Evolutionary conservation across 495 filamentous ascomycete species (phyloP), one percentile per base, ranked within the genome.

Genomic region (Hypoxylon intermedium): DNA sequence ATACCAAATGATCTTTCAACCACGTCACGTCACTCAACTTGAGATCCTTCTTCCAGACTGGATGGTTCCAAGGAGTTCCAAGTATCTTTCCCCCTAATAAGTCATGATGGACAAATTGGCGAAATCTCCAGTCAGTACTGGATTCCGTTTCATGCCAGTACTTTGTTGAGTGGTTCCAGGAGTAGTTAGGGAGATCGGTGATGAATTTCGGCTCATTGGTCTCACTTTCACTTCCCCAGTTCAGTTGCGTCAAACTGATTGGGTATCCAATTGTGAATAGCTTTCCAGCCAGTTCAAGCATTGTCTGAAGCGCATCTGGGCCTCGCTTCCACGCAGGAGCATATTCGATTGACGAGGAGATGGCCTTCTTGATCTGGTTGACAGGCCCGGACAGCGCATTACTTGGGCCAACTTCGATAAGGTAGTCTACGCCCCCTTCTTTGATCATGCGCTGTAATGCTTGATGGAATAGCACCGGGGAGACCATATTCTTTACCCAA

Each of bases 351-450:
- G 36, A 38, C 15, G 36, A 38, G 9, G 36, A 38, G n/a, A 38
- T 38, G 15, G 36, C 36, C 9, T 38, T 38, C 15, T 38, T 38
- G 9, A 72, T 80, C 18, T 82, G 72, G 20, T 68, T 69, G 21
- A 80, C 68, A 0, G 81, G 77, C 5, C 75, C 74, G 19, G 73
- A 68, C 0, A 86, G 43, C 0, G 77, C 74, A 0, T 72, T 62
- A 44, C 81, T 77, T 1, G 83, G 81, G 0, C 83, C 82, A 13
- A 86, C 67, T 53, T 86, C 83, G 37, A 86, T 26, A 15, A 85
- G 41, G 5, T 74, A 46, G 23, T 53, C 42, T 0, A 67, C 20
- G 3, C 12, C 31, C 2, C 31, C 46, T 57, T 53, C 43, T 43
- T 52, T 18, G 6, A 62, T 4, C 34, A 72, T 36, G 18, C 21